Conservation (phyloP, 176 grass and related monocot species). For the Musa itinerans region DNA sequence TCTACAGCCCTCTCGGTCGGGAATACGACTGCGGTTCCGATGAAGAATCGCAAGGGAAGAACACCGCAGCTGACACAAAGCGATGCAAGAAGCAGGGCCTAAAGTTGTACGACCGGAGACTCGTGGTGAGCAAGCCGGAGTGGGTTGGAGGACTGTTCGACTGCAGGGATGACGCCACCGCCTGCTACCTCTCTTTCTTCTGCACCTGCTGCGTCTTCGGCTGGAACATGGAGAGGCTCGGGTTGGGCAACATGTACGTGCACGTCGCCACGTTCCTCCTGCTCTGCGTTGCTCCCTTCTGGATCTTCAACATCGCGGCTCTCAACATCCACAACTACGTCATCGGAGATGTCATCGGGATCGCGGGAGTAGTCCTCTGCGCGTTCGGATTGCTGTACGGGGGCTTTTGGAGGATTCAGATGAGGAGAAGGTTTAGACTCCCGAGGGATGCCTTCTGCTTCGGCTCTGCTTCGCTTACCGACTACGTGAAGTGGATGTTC, state of each 20-base stretch:
- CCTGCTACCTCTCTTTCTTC: constrained; percentile 52
- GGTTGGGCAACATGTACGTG: constrained; percentile 89
- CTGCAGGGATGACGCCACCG: constrained; percentile 46
- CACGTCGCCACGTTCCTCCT: constrained; percentile 68
- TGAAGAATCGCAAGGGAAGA: constrained; percentile 25
- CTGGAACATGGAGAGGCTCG: constrained; percentile 92
- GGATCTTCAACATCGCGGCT: constrained; percentile 78
- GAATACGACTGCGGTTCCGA: constrained; percentile 25
- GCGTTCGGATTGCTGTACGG: constrained; percentile 74
- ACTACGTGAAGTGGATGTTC: constrained; percentile 63
- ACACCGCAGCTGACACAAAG: neutral
- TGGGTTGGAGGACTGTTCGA: constrained; percentile 61
- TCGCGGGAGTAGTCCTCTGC: constrained; percentile 46
- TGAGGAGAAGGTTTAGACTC: constrained; percentile 60
- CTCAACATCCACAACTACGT: constrained; percentile 55
- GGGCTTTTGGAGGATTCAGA: constrained; percentile 86
- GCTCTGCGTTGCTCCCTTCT: constrained; percentile 73
- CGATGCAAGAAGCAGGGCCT: neutral
- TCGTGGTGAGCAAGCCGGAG: constrained; percentile 28
- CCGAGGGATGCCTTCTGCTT: constrained; percentile 39
- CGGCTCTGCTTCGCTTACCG: constrained; percentile 41
- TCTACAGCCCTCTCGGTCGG: constrained; percentile 69
- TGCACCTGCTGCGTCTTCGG: constrained; percentile 88
- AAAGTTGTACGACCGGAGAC: constrained; percentile 25
- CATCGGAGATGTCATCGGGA: constrained; percentile 38